phyloP scores from a whole-genome alignment of 1,139 yeast species.

The Kluyveromyces marxianus region DNA sequence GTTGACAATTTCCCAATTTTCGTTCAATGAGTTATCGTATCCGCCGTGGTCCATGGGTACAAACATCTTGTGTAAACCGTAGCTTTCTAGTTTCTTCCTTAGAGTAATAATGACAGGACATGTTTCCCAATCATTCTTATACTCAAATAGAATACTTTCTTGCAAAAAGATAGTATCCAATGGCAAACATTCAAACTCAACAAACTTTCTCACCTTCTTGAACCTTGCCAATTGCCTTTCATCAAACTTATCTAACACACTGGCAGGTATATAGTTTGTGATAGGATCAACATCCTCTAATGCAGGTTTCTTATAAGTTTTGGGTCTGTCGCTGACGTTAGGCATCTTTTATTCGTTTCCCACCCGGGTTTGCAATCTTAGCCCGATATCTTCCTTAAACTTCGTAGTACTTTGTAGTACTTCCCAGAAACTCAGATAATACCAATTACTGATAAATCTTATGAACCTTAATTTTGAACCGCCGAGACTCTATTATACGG shows the following conservation, averaged over 20 bases:
- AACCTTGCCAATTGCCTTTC: slow-evolving; percentile 48
- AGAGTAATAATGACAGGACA: slow-evolving; percentile 49
- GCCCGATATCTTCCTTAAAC: too few species aligned
- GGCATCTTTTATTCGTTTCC: slow-evolving; percentile 7
- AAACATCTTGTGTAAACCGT: slow-evolving; percentile 63
- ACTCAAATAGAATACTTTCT: neutral
- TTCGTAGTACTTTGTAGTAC: too few species aligned
- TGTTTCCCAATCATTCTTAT: slow-evolving; percentile 15
- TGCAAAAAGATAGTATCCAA: slow-evolving; percentile 41
- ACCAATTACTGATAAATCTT: too few species aligned
- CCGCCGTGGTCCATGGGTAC: slow-evolving; percentile 54
- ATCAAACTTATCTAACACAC: slow-evolving; percentile 36
- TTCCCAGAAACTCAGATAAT: too few species aligned
- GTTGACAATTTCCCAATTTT: slow-evolving; percentile 34
- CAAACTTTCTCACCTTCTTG: slow-evolving; percentile 44
- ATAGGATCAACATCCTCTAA: slow-evolving; percentile 13
- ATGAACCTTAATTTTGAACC: too few species aligned
- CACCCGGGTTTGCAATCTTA: too few species aligned
- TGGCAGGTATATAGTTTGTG: slow-evolving; percentile 31
- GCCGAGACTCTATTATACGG: too few species aligned
- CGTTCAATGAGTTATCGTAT: slow-evolving; percentile 40
- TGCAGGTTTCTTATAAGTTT: slow-evolving; percentile 9
- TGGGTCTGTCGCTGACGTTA: slow-evolving; percentile 8
- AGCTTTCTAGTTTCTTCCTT: slow-evolving; percentile 46
- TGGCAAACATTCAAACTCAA: slow-evolving; percentile 54